Conservation (phyloP, 768 basidiomycete species). For the Trametes cingulata region DNA sequence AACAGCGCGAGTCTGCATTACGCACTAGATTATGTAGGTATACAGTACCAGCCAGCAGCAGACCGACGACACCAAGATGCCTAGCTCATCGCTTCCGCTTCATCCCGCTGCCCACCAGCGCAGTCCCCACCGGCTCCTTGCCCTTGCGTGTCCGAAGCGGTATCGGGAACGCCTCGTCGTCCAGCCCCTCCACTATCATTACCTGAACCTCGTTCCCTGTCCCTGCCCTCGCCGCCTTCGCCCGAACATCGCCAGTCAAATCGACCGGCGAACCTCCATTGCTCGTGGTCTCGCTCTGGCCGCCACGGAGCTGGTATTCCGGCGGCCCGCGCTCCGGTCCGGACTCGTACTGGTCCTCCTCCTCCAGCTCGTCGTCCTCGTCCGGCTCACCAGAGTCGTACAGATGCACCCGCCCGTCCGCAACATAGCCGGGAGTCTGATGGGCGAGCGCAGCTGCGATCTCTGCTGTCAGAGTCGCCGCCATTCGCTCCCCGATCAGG, state of each 20-base stretch:
- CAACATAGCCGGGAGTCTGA: not conserved
- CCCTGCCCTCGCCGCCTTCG: not conserved
- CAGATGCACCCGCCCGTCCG: conserved; percentile 46
- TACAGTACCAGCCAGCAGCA: conserved; percentile 5
- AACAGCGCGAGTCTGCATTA: conserved; percentile 3
- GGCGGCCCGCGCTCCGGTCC: conserved; percentile 43
- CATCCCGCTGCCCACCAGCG: conserved; percentile 38
- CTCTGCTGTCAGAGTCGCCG: conserved; percentile 72
- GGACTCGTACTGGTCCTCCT: conserved; percentile 49
- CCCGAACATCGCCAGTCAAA: conserved; percentile 5
- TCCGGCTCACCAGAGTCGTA: conserved; percentile 56
- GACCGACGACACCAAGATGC: not conserved
- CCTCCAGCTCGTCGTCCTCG: conserved; percentile 45
- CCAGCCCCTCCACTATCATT: conserved; percentile 35
- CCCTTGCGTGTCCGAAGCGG: conserved; percentile 71
- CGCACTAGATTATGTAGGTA: conserved; percentile 18
- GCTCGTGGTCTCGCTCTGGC: conserved; percentile 9
- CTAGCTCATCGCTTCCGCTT: conserved; percentile 64
- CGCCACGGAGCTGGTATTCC: conserved; percentile 46
- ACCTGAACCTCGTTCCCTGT: conserved; percentile 18
- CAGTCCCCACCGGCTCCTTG: conserved; percentile 46
- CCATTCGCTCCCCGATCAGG: conserved; percentile 59
- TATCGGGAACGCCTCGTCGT: conserved; percentile 66
- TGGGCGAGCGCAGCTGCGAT: conserved; percentile 81
- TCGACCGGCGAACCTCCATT: conserved; percentile 6